A percentile compares a stretch with the other conserved stretches of the same genome.
Conservation (phyloP, 2,329 filamentous ascomycete species). For the Pestalotiopsis fici region DNA sequence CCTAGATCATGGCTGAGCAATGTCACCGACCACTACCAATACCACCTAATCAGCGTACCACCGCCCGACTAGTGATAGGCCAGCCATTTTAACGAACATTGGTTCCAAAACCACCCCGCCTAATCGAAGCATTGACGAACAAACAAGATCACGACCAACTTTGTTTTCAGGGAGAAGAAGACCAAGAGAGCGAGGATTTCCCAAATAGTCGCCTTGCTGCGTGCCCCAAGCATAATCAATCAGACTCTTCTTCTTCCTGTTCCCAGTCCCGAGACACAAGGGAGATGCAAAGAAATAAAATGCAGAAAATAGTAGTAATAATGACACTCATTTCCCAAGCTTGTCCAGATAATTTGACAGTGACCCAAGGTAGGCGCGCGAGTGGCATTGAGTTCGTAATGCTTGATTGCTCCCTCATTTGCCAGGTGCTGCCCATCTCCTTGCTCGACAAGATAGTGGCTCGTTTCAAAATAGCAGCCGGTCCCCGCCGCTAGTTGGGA, state of each 20-base stretch:
- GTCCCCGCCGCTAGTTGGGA: background rate
- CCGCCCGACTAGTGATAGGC: background rate
- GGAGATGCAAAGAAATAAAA: no score
- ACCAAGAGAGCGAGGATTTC: no score
- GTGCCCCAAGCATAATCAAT: no score
- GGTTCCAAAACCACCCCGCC: background rate
- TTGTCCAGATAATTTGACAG: background rate
- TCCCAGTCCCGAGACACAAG: no score
- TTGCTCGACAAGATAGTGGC: background rate
- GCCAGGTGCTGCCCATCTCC: background rate
- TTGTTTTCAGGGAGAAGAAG: no score
- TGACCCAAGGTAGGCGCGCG: background rate
- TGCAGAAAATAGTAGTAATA: background rate
- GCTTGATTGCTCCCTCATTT: conserved; percentile 8
- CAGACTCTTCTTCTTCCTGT: no score
- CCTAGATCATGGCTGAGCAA: background rate
- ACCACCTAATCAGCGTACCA: background rate
- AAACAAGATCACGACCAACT: background rate
- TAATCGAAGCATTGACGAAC: background rate
- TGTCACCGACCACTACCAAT: background rate
- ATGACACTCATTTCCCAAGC: background rate
- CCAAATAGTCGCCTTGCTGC: no score
- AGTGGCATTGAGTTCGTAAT: conserved; percentile 8
- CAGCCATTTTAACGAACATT: background rate
- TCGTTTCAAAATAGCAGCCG: conserved; percentile 10